Percentiles rank a stretch among this genome's conserved stretches.
These are phyloP conservation scores for Scleroderma citrinum DNA, from an alignment of 768 basidiomycete genomes.

Conservation along the genomic window DNA sequence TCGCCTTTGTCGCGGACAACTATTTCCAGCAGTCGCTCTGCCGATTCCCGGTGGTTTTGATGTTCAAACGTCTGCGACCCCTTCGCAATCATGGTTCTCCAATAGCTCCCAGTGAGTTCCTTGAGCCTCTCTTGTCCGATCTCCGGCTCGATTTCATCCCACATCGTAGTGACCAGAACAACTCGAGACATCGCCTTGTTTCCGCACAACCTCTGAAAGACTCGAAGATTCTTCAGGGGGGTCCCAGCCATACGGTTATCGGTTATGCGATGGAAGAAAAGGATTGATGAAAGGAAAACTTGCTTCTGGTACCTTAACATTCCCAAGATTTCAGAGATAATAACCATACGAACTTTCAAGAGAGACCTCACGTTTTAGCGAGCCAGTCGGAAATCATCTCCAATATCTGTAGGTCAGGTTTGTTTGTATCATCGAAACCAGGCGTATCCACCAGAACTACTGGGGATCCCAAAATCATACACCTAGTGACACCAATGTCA, in stretches of 20 bases:
- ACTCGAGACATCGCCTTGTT: slow-evolving; percentile 37
- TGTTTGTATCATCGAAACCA: slow-evolving; percentile 44
- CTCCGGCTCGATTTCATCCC: slow-evolving; percentile 28
- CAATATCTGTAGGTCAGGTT: slow-evolving; percentile 38
- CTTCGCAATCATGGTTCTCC: neutral
- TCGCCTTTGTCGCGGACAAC: neutral
- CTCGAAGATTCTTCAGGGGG: slow-evolving; percentile 35
- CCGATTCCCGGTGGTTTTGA: neutral
- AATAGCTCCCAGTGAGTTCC: neutral
- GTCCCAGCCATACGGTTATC: slow-evolving; percentile 19
- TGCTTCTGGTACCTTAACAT: slow-evolving; percentile 1
- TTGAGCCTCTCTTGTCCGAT: neutral
- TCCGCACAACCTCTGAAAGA: slow-evolving; percentile 41
- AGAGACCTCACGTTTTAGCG: neutral
- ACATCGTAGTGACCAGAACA: slow-evolving; percentile 39
- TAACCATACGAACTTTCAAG: neutral
- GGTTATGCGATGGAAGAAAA: slow-evolving; percentile 41
- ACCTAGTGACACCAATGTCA: slow-evolving; percentile 2
- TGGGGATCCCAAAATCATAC: slow-evolving; percentile 13
- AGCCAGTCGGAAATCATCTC: slow-evolving; percentile 34
- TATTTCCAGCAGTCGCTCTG: neutral
- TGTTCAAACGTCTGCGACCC: neutral
- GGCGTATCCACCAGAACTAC: slow-evolving; percentile 48
- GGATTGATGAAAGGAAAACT: slow-evolving; percentile 32
- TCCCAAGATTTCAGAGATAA: neutral